Conservation (phyloP, 2,329 filamentous ascomycete species). For the Nemania sp. region DNA sequence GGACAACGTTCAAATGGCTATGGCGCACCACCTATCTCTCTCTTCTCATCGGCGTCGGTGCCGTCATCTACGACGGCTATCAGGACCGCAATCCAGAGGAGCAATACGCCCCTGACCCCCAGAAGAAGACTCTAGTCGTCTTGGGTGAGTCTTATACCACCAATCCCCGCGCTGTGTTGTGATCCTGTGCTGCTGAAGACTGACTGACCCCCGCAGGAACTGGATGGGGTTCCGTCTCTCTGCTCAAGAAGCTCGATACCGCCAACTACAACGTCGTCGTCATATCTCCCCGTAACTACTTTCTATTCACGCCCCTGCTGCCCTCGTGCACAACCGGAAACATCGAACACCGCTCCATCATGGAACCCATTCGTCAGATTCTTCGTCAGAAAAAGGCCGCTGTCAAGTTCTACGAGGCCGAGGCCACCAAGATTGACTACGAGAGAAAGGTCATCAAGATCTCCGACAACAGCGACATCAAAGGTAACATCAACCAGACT, state of each 20-base stretch:
- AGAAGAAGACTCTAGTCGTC: constrained; percentile 96
- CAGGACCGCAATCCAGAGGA: constrained; percentile 78
- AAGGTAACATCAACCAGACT: constrained; percentile 78
- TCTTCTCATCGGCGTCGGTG: constrained; percentile 69
- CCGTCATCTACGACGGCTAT: constrained; percentile 81
- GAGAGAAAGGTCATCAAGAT: constrained; percentile 88
- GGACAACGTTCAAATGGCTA: constrained; percentile 72
- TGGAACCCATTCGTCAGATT: constrained; percentile 98
- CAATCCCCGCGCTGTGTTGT: constrained; percentile 26
- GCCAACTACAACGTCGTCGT: constrained; percentile 99
- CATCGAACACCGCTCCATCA: constrained; percentile 98
- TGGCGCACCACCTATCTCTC: constrained; percentile 85
- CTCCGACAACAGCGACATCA: constrained; percentile 90
- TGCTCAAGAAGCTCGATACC: constrained; percentile 98
- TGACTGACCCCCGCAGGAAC: constrained; percentile 64
- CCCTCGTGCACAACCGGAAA: constrained; percentile 97
- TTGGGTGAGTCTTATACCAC: constrained; percentile 66
- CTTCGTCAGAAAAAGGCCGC: constrained; percentile 90
- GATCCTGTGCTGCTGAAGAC: constrained; percentile 13
- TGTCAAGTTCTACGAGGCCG: constrained; percentile 97
- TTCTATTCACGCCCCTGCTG: constrained; percentile 96
- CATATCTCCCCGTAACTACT: constrained; percentile 98
- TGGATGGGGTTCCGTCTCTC: constrained; percentile 92
- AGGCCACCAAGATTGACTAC: constrained; percentile 93
- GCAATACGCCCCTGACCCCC: constrained; percentile 78